Conservation (phyloP, 2,329 filamentous ascomycete species). For the Malbranchea zuffiana region DNA sequence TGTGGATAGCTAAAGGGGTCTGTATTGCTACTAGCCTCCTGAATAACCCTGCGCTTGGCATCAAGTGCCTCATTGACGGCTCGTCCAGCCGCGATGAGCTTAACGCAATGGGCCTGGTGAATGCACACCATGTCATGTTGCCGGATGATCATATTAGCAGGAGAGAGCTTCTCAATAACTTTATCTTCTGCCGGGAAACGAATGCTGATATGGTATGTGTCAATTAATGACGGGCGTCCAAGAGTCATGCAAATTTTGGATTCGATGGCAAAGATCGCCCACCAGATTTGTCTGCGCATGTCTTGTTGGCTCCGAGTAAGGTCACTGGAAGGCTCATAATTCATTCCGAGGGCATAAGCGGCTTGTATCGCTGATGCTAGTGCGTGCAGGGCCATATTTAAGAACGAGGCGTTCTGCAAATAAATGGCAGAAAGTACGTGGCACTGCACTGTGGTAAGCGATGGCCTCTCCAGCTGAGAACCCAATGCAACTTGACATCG, state of each 20-base stretch:
- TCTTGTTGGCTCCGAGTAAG: slow-evolving; percentile 30
- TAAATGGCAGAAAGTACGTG: slow-evolving; percentile 38
- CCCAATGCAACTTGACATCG: slow-evolving; percentile 37
- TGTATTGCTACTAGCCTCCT: too few species aligned
- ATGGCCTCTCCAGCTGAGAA: slow-evolving; percentile 39
- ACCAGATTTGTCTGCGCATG: slow-evolving; percentile 44
- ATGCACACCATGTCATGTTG: slow-evolving; percentile 34
- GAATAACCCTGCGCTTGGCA: slow-evolving; percentile 19
- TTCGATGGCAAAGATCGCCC: slow-evolving; percentile 41
- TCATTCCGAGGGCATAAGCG: slow-evolving; percentile 40
- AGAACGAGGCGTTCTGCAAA: slow-evolving; percentile 39
- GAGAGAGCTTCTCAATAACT: slow-evolving; percentile 21
- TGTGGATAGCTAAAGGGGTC: too few species aligned
- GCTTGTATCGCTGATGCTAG: slow-evolving; percentile 35
- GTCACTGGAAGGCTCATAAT: slow-evolving; percentile 34
- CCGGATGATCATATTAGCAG: slow-evolving; percentile 25
- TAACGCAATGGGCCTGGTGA: slow-evolving; percentile 25
- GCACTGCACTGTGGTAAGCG: slow-evolving; percentile 40
- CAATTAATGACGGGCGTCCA: slow-evolving; percentile 35
- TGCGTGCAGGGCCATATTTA: slow-evolving; percentile 38
- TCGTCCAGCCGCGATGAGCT: slow-evolving; percentile 26
- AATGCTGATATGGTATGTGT: slow-evolving; percentile 24
- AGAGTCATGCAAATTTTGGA: slow-evolving; percentile 39
- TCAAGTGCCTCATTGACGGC: slow-evolving; percentile 29
- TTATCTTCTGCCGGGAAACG: slow-evolving; percentile 31